Base-by-base conservation (phyloP, 495 filamentous ascomycete species). In the Neurospora pannonica region DNA sequence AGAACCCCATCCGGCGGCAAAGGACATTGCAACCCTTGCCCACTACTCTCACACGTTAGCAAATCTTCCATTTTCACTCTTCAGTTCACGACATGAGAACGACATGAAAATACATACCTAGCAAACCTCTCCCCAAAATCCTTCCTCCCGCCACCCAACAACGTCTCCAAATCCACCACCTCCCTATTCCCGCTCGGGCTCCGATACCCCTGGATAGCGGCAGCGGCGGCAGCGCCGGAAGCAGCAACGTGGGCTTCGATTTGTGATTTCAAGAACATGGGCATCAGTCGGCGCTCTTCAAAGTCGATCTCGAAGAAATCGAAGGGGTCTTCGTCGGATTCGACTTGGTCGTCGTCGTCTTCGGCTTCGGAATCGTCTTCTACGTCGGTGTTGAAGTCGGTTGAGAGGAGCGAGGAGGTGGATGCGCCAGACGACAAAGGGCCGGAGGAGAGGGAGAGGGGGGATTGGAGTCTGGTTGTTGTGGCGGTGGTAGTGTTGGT, bases 251-350 rank as follows among this genome's bases (percentile, higher is more conserved):
- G 54, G 13, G 54, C 54, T 11, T 62, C 36, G 13, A 71, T 24
- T 70, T 38, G 40, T 13, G 39, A 13, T 36, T 48, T 37, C 28
- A 31, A 39, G 17, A 60, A 74, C 69, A 78, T 28, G 13, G 79
- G 79, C 78, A 79, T 77, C 43, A 79, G 70, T 48, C 76, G 37
- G 1, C 76, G 74, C 70, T 75, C 74, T 21, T 79, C 78, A 36
- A 28, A 31, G 54, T 62, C 54, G 6, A 62, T 62, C 5, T 62
- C 54, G 2, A 62, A 60, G 13, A 60, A 62, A 10, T 62, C 54
- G 6, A 62, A 62, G 24, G 54, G 54, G 13, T 62, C 70, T 31
- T 76, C 74, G 9, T 71, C 34, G 4, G 46, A 54, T 36, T 72
- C 72, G 0, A 60, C 71, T 2, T 74, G 39, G 24, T 31, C 67